phyloP scores from a whole-genome alignment of 2,329 filamentous ascomycete species.

The Thielaviopsis punctulata region DNA sequence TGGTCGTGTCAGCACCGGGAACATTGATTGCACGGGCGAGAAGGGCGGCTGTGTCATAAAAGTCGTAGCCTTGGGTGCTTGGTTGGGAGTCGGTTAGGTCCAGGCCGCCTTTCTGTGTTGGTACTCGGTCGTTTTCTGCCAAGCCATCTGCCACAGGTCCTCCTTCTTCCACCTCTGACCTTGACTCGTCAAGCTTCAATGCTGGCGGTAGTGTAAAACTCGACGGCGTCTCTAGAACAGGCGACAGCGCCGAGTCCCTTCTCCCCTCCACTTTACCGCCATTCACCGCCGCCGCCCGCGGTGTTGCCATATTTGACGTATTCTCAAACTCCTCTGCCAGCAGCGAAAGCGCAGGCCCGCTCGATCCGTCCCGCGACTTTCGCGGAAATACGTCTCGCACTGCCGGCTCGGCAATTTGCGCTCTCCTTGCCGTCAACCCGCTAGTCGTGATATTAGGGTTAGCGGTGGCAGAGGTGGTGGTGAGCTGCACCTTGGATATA shows the following conservation, averaged over 20 bases:
- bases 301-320: conserved; percentile 45
- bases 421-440: neutral
- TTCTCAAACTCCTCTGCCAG: conserved; percentile 41
- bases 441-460: neutral
- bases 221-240: conserved; percentile 31
- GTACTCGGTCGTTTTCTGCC: no score
- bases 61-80: conserved; percentile 46
- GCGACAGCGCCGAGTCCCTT: conserved; percentile 24
- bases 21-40: conserved; percentile 36
- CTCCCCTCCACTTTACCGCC: conserved; percentile 18
- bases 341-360: conserved; percentile 24
- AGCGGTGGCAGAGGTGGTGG: neutral
- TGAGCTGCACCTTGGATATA: conserved; percentile 9
- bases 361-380: neutral
- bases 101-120: no score
- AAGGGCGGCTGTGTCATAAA: conserved; percentile 43
- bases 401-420: neutral
- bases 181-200: no score
- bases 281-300: conserved; percentile 35
- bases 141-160: no score
- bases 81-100: no score
- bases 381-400: neutral
- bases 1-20: conserved; percentile 16
- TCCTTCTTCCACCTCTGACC: no score
- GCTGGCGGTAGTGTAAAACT: conserved; percentile 33